These are phyloP conservation scores for Phallus indusiatus DNA, from an alignment of 768 basidiomycete genomes.

Conservation along the genomic window DNA sequence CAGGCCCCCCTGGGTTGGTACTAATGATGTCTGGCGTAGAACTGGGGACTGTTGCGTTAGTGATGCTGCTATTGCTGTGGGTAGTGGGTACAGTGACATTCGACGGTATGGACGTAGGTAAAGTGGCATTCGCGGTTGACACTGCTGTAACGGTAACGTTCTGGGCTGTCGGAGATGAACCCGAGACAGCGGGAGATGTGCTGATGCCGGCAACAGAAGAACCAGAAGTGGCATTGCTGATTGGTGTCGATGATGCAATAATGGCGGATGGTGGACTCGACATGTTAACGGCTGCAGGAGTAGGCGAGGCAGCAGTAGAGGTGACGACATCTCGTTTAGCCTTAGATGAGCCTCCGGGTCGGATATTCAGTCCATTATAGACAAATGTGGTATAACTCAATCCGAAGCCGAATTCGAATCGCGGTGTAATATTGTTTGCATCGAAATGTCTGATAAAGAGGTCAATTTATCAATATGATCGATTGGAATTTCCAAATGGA, in stretches of 20 bases:
- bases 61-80: neutral
- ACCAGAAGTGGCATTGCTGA: constrained; percentile 9
- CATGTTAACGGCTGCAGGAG: neutral
- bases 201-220: neutral
- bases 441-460: constrained; percentile 52
- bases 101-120: constrained; percentile 45
- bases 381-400: constrained; percentile 77
- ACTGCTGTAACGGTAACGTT: constrained; percentile 13
- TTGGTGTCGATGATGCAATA: constrained; percentile 21
- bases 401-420: constrained; percentile 80
- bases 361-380: constrained; percentile 50
- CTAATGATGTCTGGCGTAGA: neutral
- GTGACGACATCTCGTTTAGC: neutral
- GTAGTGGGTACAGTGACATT: neutral
- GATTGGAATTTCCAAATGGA: neutral
- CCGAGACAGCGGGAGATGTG: neutral
- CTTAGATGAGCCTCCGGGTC: constrained; percentile 21
- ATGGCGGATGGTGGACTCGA: neutral
- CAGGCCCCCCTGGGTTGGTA: constrained; percentile 3
- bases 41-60: neutral
- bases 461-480: constrained; percentile 3
- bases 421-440: constrained; percentile 34
- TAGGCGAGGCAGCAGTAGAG: neutral
- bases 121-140: constrained; percentile 50
- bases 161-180: neutral